These are phyloP conservation scores for Sicyos baderoa DNA, from an alignment of 306 rosid genomes.

Conservation along the genomic window DNA sequence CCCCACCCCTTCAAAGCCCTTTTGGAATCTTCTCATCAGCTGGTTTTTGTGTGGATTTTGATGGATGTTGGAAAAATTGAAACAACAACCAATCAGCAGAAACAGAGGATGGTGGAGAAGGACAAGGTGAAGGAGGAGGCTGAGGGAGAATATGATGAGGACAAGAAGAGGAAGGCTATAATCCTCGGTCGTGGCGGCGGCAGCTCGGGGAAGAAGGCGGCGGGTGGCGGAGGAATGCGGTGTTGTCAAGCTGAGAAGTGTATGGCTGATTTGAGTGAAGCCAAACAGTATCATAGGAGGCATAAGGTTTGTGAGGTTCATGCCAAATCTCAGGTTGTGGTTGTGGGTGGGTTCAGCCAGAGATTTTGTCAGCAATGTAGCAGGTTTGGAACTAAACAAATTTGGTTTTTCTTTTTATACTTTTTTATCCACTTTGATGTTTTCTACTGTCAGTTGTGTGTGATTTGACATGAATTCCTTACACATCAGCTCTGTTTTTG, in stretches of 20 bases:
- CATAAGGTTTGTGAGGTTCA: constrained; percentile 64
- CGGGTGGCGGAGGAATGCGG: constrained; percentile 22
- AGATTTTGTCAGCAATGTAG: constrained; percentile 84
- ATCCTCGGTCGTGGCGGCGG: constrained; percentile 6
- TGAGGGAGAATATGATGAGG: constrained; percentile 24
- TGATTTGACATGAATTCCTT: neutral
- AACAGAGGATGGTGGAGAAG: constrained; percentile 20
- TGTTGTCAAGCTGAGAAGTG: constrained; percentile 70
- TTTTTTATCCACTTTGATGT: neutral
- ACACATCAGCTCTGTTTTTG: neutral
- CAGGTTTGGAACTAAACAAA: constrained; percentile 36
- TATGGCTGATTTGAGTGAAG: constrained; percentile 44
- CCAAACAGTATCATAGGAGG: constrained; percentile 51
- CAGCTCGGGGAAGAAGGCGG: constrained; percentile 28
- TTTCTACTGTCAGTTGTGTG: neutral
- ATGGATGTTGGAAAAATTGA: constrained; percentile 33
- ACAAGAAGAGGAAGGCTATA: constrained; percentile 31
- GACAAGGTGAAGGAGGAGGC: constrained; percentile 25
- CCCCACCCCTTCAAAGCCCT: constrained; percentile 4
- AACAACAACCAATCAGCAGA: neutral
- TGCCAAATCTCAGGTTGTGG: constrained; percentile 57
- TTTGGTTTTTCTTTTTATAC: neutral
- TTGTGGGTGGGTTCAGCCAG: constrained; percentile 43
- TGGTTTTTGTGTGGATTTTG: neutral
- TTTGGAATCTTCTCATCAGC: constrained; percentile 14